Evolutionary conservation across 371 early-diverging fungal species (phyloP).

Genomic region (Chytridiales sp.): DNA sequence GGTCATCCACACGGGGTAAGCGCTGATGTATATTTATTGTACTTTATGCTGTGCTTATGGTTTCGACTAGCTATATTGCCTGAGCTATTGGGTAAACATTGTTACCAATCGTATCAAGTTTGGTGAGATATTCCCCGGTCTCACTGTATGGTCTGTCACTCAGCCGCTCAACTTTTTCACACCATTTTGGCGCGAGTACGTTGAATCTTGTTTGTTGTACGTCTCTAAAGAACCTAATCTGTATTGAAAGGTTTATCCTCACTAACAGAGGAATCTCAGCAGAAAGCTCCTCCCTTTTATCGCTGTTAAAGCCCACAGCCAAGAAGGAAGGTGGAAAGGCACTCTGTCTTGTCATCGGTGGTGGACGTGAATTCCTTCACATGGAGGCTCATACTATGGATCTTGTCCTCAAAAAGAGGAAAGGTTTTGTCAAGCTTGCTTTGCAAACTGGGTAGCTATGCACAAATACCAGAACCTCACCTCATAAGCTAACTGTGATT

Average conservation of each 20-base stretch:
- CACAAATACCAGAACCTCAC: background rate
- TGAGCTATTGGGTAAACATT: background rate
- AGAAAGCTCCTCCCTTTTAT: constrained; percentile 66
- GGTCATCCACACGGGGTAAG: constrained; percentile 12
- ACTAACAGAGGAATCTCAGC: constrained; percentile 68
- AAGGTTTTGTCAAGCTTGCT: constrained; percentile 51
- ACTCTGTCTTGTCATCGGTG: constrained; percentile 43
- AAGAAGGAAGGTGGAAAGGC: constrained; percentile 22
- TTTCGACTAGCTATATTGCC: background rate
- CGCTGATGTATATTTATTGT: background rate
- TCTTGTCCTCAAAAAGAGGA: constrained; percentile 45
- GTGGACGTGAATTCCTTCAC: constrained; percentile 41
- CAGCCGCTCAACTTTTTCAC: no score
- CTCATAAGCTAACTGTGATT: background rate
- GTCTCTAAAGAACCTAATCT: constrained; percentile 59
- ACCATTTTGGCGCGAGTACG: no score
- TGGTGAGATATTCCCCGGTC: no score
- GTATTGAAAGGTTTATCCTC: no score
- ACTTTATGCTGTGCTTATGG: background rate
- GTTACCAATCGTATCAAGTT: no score
- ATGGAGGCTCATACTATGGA: constrained; percentile 37
- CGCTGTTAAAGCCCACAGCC: constrained; percentile 43
- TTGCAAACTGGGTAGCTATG: constrained; percentile 39
- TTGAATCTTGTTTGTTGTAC: background rate
- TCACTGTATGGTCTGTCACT: no score